These are phyloP conservation scores for Begonia loranthoides DNA, from an alignment of 306 rosid species.

Conservation along the genomic window DNA sequence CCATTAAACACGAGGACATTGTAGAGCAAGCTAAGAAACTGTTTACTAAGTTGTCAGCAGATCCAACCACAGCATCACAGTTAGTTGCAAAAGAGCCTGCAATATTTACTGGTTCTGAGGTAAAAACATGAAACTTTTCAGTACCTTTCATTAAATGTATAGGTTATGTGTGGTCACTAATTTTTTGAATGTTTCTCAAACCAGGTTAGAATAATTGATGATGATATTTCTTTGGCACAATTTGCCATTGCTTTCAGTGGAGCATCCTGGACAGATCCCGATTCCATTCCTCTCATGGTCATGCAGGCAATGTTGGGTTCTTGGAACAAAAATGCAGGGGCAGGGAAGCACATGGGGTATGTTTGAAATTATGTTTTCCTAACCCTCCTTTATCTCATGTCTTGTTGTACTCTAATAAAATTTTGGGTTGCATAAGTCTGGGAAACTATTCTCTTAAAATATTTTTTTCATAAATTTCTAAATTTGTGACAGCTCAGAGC, in stretches of 20 bases:
- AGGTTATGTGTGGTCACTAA: no score
- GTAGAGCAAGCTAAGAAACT: constrained; percentile 52
- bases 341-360: constrained; percentile 98
- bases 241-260: constrained; percentile 90
- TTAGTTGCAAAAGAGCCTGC: constrained; percentile 73
- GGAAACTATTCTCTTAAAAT: neutral
- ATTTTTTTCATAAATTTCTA: constrained; percentile 6
- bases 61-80: constrained; percentile 65
- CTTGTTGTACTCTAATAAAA: no score
- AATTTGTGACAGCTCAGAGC: constrained; percentile 45
- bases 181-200: neutral
- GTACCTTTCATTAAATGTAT: no score
- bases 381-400: no score
- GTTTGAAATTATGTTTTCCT: neutral
- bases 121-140: constrained; percentile 2
- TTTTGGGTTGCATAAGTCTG: no score
- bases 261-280: constrained; percentile 97
- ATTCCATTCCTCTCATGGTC: constrained; percentile 88
- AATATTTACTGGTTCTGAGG: constrained; percentile 94
- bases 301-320: constrained; percentile 98
- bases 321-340: constrained; percentile 77
- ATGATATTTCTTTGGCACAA: constrained; percentile 75
- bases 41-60: constrained; percentile 63
- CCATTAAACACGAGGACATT: constrained; percentile 71
- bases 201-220: constrained; percentile 91